phyloP scores from a whole-genome alignment of 2,329 filamentous ascomycete species.

The Neoascochyta sp. region DNA sequence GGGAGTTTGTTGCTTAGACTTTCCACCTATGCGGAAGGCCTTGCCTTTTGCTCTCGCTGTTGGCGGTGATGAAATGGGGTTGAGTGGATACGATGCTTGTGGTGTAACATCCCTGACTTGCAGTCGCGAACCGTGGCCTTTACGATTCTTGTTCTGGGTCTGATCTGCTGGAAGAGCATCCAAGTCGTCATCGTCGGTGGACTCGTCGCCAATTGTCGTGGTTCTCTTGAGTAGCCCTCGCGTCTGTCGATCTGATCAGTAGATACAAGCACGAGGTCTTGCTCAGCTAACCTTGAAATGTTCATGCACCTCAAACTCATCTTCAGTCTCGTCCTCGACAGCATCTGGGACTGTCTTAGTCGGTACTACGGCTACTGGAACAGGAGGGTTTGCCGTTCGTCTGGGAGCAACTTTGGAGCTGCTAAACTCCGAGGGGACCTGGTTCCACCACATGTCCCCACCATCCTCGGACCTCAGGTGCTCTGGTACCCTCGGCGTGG shows the following conservation, averaged over 20 bases:
- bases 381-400: constrained; percentile 8
- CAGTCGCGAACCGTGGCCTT: too few species aligned
- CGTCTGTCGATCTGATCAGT: constrained; percentile 11
- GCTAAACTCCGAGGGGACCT: constrained; percentile 10
- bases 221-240: constrained; percentile 5
- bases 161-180: constrained; percentile 29
- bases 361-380: constrained; percentile 2
- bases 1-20: constrained; percentile 7
- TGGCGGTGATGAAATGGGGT: constrained; percentile 2
- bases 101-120: too few species aligned
- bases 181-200: constrained; percentile 41
- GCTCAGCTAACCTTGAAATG: constrained; percentile 26
- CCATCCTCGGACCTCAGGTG: constrained; percentile 16
- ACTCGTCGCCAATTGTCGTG: constrained; percentile 8
- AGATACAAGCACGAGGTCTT: too few species aligned
- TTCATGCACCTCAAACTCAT: constrained; percentile 37
- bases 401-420: constrained; percentile 8
- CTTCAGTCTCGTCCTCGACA: constrained; percentile 31
- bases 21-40: constrained; percentile 32
- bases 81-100: constrained; percentile 3
- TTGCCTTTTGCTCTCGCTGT: constrained; percentile 14
- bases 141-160: constrained; percentile 7
- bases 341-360: constrained; percentile 9
- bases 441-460: constrained; percentile 21
- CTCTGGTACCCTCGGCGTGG: constrained; percentile 23